Conservation (phyloP, 768 basidiomycete genomes). For the Boletus tomentosulus region DNA sequence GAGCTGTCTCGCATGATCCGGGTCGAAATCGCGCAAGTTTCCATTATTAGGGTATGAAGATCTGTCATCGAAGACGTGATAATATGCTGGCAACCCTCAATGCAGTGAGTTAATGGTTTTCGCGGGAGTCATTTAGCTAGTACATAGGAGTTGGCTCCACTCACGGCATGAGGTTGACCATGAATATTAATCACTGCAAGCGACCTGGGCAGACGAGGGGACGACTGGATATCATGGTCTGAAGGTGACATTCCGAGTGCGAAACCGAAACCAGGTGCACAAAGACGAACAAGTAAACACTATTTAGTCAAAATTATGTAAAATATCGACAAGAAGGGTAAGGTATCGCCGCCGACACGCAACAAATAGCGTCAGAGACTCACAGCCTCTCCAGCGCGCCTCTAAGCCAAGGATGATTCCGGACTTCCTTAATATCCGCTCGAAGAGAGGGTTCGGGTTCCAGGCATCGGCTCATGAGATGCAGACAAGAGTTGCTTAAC, state of each 20-base stretch:
- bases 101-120: not conserved
- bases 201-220: not conserved
- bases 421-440: slow-evolving; percentile 78
- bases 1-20: not conserved
- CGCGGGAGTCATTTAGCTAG: not conserved
- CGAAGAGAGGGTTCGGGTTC: slow-evolving; percentile 78
- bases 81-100: not conserved
- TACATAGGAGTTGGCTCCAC: not conserved
- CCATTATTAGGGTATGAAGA: not conserved
- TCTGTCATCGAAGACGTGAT: not conserved
- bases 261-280: slow-evolving; percentile 2
- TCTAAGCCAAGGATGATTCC: slow-evolving; percentile 77
- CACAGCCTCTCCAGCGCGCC: slow-evolving; percentile 20
- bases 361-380: not conserved
- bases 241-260: not conserved
- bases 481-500: slow-evolving; percentile 48
- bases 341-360: slow-evolving; percentile 3
- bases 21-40: not conserved
- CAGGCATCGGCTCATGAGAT: slow-evolving; percentile 73
- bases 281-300: slow-evolving; percentile 15
- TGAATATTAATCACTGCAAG: not conserved
- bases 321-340: slow-evolving; percentile 1
- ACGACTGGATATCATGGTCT: not conserved
- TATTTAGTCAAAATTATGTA: slow-evolving; percentile 7
- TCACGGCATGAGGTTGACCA: not conserved